A percentile compares a stretch with the other conserved stretches of the same genome.
These are phyloP conservation scores for Halophytophthora batemanensis DNA, from an alignment of 352 stramenopile species.

Conservation along the genomic window DNA sequence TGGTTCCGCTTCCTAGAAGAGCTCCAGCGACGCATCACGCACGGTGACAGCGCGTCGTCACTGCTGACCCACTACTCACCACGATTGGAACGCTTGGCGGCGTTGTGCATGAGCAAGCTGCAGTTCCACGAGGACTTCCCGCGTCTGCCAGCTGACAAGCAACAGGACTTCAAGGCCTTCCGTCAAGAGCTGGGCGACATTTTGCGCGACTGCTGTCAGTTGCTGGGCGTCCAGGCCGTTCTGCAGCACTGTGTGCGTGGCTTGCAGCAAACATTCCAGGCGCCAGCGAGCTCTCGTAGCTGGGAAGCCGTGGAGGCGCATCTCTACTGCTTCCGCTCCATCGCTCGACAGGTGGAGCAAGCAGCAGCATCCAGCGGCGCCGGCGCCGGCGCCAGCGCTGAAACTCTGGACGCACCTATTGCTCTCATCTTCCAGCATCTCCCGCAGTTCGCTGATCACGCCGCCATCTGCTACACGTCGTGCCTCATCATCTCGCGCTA, in stretches of 20 bases:
- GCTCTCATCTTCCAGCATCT: slow-evolving; percentile 79
- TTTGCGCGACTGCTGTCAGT: slow-evolving; percentile 70
- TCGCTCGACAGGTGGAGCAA: slow-evolving; percentile 76
- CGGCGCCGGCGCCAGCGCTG: slow-evolving; percentile 6
- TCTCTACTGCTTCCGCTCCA: slow-evolving; percentile 82
- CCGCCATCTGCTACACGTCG: slow-evolving; percentile 82
- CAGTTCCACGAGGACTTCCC: slow-evolving; percentile 74
- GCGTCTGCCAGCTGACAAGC: slow-evolving; percentile 57
- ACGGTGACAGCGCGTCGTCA: slow-evolving; percentile 5
- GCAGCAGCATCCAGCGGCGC: slow-evolving; percentile 6
- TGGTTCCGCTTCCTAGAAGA: slow-evolving; percentile 71
- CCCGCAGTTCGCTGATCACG: slow-evolving; percentile 66
- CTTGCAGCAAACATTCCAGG: slow-evolving; percentile 64
- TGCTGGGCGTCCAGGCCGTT: slow-evolving; percentile 67
- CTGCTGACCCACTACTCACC: slow-evolving; percentile 44
- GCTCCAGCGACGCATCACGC: slow-evolving; percentile 24
- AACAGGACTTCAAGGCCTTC: slow-evolving; percentile 82
- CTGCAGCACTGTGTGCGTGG: slow-evolving; percentile 77
- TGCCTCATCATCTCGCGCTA: slow-evolving; percentile 86
- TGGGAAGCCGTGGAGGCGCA: slow-evolving; percentile 83
- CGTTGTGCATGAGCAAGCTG: slow-evolving; percentile 80
- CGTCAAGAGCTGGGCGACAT: slow-evolving; percentile 80
- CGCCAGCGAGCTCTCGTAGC: slow-evolving; percentile 32
- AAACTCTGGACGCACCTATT: slow-evolving; percentile 37
- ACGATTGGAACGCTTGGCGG: slow-evolving; percentile 54